Base-by-base conservation (phyloP, 1,284 basidiomycete genomes). In the Dichomitus squalens region DNA sequence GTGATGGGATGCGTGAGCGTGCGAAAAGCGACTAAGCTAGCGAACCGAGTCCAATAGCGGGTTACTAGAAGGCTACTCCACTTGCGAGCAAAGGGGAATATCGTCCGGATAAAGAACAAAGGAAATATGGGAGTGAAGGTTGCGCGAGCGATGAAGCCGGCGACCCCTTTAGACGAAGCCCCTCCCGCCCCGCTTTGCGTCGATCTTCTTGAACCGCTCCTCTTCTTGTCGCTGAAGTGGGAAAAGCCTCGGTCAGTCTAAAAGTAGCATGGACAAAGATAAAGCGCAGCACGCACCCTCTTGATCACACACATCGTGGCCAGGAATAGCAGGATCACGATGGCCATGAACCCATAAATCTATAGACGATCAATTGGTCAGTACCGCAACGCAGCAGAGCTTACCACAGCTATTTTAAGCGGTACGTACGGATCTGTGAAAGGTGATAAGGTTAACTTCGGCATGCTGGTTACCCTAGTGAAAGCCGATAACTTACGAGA, bases 221-320 rank as follows among this genome's bases (percentile, higher is more conserved):
- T 83, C 79, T 73, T 93, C 88, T 68, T 87, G 76, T 64, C 91
- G 82, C 90, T 93, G 75, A 48, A 57, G 48, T 48, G 12, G 29
- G 34, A 48, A 58, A 52, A 41, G 53, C 59, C 25, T 46, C 12
- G 31, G 33, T 9, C 16, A 27, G 39, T 38, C 16, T 16, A 8
- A 29, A 46, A 36, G n/a, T n/a, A 34, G 57, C 39, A 29, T 3
- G 21, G 5, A 51, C n/a, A 41, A 4, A 57, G 11, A 36, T 31
- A 47, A 48, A 7, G 21, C 12, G 12, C 27, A 49, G 49, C 2
- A 66, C 73, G 46, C 55, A 89, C 90, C 83, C 84, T 87, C 69
- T 90, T 92, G 70, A 95, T 93, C 50, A 95, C 83, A 75, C 92
- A 94, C 57, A 90, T 79, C 25, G 90, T 87, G 7, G 88, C 84